Evolutionary conservation across 2,329 filamentous ascomycete species (phyloP).

Genomic region (Botrytis hyacinthi): DNA sequence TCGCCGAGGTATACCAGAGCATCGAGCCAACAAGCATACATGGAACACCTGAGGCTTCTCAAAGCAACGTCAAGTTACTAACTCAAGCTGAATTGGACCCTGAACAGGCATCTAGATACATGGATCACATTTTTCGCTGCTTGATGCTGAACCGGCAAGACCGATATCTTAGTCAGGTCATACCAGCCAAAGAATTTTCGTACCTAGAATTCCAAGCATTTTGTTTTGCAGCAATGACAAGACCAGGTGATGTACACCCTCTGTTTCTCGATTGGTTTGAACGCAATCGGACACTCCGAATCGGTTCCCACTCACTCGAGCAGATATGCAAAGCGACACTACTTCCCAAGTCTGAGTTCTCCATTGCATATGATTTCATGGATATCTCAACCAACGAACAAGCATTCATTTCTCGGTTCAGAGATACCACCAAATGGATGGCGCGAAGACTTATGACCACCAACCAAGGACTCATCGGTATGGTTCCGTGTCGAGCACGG

Average conservation of each 20-base stretch:
- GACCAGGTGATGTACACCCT: background rate
- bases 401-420: background rate
- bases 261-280: constrained; percentile 9
- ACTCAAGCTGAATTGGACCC: background rate
- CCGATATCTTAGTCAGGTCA: background rate
- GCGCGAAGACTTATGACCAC: background rate
- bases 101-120: background rate
- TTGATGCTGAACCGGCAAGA: constrained; percentile 4
- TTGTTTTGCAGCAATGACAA: background rate
- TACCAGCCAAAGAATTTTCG: background rate
- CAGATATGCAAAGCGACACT: background rate
- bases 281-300: background rate
- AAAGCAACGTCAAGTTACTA: background rate
- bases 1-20: background rate
- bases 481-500: constrained; percentile 21
- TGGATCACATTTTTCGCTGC: background rate
- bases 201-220: constrained; percentile 1
- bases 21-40: constrained; percentile 9
- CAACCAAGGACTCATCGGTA: background rate
- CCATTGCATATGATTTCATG: background rate
- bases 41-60: background rate
- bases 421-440: constrained; percentile 10
- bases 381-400: constrained; percentile 1
- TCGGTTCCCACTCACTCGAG: background rate
- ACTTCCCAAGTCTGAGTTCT: background rate